These are phyloP conservation scores for Ceratopteris richardii DNA, from an alignment of 75 land plant genomes.

Conservation along the genomic window DNA sequence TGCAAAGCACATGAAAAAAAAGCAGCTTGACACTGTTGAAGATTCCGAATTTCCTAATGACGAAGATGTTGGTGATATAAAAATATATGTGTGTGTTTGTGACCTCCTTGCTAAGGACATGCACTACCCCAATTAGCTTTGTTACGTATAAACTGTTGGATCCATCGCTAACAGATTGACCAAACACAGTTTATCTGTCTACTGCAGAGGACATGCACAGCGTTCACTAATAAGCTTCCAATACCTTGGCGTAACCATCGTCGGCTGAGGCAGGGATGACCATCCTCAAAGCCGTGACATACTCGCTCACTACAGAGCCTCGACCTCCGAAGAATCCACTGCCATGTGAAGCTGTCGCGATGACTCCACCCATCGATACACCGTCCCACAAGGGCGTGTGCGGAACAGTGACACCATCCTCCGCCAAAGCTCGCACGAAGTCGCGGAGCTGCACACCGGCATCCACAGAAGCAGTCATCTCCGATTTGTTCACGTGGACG, in stretches of 20 bases:
- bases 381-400: constrained; percentile 20
- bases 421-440: constrained; percentile 9
- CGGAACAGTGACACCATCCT: constrained; percentile 7
- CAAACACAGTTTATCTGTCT: no score
- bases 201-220: no score
- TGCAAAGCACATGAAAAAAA: no score
- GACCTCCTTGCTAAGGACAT: not conserved
- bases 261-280: constrained; percentile 18
- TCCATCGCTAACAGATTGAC: no score
- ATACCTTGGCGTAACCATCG: constrained; percentile 21
- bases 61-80: not conserved
- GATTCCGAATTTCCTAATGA: no score
- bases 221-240: no score
- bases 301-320: constrained; percentile 26
- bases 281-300: constrained; percentile 15
- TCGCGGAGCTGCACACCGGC: constrained; percentile 20
- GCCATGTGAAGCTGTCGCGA: constrained; percentile 23
- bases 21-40: no score
- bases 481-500: constrained; percentile 7
- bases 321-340: constrained; percentile 17
- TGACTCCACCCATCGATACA: constrained; percentile 18
- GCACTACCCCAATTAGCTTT: not conserved
- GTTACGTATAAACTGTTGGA: no score
- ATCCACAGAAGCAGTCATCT: constrained; percentile 17
- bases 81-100: not conserved